phyloP scores from a whole-genome alignment of 768 basidiomycete species.

The Naganishia vaughanmartiniae region DNA sequence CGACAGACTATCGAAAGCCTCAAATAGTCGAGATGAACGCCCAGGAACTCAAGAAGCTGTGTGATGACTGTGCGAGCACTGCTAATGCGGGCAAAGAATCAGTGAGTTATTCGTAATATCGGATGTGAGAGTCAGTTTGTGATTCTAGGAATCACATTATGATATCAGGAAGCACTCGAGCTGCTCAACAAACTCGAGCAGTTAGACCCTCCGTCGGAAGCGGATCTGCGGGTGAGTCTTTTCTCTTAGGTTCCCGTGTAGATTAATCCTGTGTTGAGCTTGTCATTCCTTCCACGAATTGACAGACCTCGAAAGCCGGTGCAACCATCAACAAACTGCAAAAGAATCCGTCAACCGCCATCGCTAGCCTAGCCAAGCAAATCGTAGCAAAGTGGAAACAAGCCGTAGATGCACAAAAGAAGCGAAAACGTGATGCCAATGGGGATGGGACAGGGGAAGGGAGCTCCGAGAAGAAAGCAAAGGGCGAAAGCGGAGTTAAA shows the following conservation, averaged over 20 bases:
- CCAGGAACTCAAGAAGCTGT: conserved; percentile 21
- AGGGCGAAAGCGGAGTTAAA: conserved; percentile 7
- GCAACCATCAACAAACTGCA: conserved; percentile 46
- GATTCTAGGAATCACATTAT: not conserved
- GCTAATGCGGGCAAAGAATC: conserved; percentile 6
- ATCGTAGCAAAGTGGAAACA: conserved; percentile 49
- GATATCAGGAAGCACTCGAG: not conserved
- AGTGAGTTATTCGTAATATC: not conserved
- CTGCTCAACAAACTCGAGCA: conserved; percentile 39
- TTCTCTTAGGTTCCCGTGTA: not conserved
- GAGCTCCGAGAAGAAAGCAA: conserved; percentile 21
- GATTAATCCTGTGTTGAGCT: not conserved
- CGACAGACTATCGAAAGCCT: not conserved
- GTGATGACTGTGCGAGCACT: conserved; percentile 20
- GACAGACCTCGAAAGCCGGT: conserved; percentile 49
- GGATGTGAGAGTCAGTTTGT: not conserved
- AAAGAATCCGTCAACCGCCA: conserved; percentile 34
- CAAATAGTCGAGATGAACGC: not conserved
- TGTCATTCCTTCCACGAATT: not conserved
- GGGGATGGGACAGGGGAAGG: conserved; percentile 33
- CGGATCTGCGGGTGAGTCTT: conserved; percentile 42
- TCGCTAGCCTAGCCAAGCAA: conserved; percentile 43
- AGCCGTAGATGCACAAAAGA: conserved; percentile 47
- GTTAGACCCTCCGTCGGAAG: conserved; percentile 45
- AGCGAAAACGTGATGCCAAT: conserved; percentile 47